These are phyloP conservation scores for Candida ulmi DNA, from an alignment of 805 yeast genomes.

Conservation along the genomic window DNA sequence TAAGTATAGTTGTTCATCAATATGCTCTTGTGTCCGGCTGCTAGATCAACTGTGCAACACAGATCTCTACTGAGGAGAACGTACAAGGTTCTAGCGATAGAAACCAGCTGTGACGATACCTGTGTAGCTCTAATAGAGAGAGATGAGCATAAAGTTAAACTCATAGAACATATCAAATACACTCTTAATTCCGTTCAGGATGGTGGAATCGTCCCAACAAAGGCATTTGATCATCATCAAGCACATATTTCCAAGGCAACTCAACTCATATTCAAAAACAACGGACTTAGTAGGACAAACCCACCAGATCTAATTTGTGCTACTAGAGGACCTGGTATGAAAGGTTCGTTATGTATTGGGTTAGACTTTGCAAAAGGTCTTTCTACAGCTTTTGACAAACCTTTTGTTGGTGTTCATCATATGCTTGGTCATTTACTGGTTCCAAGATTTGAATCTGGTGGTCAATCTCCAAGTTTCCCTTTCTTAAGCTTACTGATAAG, in stretches of 20 bases:
- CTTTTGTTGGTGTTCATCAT: conserved; percentile 88
- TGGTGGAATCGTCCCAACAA: conserved; percentile 88
- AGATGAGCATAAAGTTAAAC: conserved; percentile 26
- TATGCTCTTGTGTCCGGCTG: neutral
- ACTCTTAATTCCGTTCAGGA: conserved; percentile 59
- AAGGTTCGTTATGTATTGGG: conserved; percentile 80
- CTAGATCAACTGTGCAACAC: no score
- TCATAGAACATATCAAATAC: conserved; percentile 50
- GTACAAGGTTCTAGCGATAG: conserved; percentile 78
- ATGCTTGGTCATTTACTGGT: conserved; percentile 89
- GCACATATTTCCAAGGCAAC: conserved; percentile 47
- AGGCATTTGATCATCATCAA: conserved; percentile 80
- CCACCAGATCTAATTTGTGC: conserved; percentile 76
- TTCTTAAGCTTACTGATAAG: conserved; percentile 74
- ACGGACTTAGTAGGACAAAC: conserved; percentile 8
- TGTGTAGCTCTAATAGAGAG: conserved; percentile 78
- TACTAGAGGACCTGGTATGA: conserved; percentile 97
- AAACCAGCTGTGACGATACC: conserved; percentile 93
- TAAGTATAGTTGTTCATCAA: no score
- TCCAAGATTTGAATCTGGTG: conserved; percentile 45
- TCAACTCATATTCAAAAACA: conserved; percentile 31
- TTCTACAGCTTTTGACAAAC: conserved; percentile 68
- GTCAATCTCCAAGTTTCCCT: conserved; percentile 48
- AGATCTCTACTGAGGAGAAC: conserved; percentile 14
- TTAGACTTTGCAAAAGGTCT: conserved; percentile 83